Conservation (phyloP, 2,329 filamentous ascomycete species). For the Bipolaris gigantea region DNA sequence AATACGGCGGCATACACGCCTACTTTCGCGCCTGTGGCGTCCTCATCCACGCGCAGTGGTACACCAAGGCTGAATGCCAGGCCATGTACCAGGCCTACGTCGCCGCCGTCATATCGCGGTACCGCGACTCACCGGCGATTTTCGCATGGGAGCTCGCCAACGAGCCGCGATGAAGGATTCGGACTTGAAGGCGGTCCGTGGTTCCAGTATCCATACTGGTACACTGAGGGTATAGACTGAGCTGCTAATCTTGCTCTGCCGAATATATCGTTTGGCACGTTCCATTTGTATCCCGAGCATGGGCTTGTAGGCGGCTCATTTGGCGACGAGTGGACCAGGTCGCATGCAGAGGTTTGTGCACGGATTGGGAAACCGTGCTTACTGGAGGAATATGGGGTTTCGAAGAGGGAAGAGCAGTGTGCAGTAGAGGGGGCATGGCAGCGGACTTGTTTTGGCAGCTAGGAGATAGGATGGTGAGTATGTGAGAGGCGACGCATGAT, state of each 20-base stretch:
- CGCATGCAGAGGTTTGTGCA: slow-evolving; percentile 48
- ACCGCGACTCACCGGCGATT: slow-evolving; percentile 60
- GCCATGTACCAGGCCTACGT: slow-evolving; percentile 65
- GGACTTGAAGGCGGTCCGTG: slow-evolving; percentile 47
- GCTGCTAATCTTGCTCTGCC: slow-evolving; percentile 55
- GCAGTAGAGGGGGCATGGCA: slow-evolving; percentile 37
- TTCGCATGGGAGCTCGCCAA: slow-evolving; percentile 71
- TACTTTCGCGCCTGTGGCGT: slow-evolving; percentile 61
- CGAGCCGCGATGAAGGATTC: slow-evolving; percentile 68
- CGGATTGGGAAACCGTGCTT: slow-evolving; percentile 46
- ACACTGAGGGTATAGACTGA: slow-evolving; percentile 57
- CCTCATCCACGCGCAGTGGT: slow-evolving; percentile 57
- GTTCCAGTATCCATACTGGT: slow-evolving; percentile 56
- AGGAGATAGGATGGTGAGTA: slow-evolving; percentile 29
- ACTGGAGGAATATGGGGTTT: slow-evolving; percentile 46
- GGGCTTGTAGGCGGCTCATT: slow-evolving; percentile 43
- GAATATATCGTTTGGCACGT: slow-evolving; percentile 60
- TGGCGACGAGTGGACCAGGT: slow-evolving; percentile 53
- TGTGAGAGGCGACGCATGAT: slow-evolving; percentile 29
- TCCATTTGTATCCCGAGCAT: slow-evolving; percentile 55
- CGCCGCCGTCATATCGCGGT: slow-evolving; percentile 60
- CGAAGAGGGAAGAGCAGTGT: slow-evolving; percentile 27
- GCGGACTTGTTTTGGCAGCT: slow-evolving; percentile 42
- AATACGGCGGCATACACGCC: slow-evolving; percentile 66
- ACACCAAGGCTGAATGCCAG: slow-evolving; percentile 53